Conservation (phyloP, 2,329 filamentous ascomycete species). For the Fusarium tanahbumbuense region DNA sequence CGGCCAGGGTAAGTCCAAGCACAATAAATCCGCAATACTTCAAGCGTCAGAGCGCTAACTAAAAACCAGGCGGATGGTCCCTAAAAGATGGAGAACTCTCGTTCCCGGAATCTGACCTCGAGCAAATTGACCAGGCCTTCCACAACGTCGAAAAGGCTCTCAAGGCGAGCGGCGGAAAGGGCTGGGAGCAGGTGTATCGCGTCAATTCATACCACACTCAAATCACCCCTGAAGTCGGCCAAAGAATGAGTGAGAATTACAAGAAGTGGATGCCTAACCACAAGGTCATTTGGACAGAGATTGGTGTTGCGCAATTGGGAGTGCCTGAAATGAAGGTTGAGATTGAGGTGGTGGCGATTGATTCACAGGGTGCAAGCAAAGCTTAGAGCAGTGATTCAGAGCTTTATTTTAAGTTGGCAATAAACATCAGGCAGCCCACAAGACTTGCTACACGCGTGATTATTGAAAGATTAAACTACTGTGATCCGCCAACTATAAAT, state of each 20-base stretch:
- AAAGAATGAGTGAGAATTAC: constrained; percentile 57
- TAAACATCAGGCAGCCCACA: not conserved
- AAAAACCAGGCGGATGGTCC: constrained; percentile 47
- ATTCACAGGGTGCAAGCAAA: constrained; percentile 20
- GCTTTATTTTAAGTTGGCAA: not conserved
- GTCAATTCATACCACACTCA: constrained; percentile 58
- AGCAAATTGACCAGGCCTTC: constrained; percentile 63
- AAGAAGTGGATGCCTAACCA: constrained; percentile 63
- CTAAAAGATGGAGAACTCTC: constrained; percentile 38
- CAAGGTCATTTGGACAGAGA: constrained; percentile 62
- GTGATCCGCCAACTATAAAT: not conserved
- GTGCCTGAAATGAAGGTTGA: constrained; percentile 64
- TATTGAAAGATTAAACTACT: not conserved
- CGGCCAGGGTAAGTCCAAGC: constrained; percentile 55
- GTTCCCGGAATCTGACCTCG: constrained; percentile 52
- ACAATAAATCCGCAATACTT: not conserved
- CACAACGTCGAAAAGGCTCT: constrained; percentile 63
- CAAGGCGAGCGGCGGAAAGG: constrained; percentile 63
- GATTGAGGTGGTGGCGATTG: constrained; percentile 63
- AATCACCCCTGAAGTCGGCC: constrained; percentile 53
- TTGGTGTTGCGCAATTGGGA: constrained; percentile 62
- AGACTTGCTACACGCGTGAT: not conserved
- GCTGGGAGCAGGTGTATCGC: constrained; percentile 63
- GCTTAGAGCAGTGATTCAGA: not conserved
- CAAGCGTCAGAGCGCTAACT: not conserved